phyloP scores from a whole-genome alignment of 306 rosid genomes.

The Sesbania bispinosa region DNA sequence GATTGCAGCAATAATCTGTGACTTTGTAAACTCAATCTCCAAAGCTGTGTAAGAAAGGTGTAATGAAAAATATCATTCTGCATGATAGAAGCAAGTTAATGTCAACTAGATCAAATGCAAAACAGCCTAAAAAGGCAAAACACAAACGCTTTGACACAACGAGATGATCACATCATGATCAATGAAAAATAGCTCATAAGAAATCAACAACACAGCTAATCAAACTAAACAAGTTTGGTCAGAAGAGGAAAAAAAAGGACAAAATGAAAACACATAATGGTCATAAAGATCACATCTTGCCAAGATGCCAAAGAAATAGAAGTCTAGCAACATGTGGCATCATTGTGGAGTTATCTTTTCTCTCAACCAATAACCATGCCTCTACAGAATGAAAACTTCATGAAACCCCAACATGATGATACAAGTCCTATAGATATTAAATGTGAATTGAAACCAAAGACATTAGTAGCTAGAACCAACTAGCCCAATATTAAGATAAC shows the following conservation, averaged over 20 bases:
- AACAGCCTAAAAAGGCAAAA: slow-evolving; percentile 4
- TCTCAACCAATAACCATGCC: neutral
- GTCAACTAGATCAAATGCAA: slow-evolving; percentile 48
- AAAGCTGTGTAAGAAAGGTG: slow-evolving; percentile 76
- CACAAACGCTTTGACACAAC: neutral
- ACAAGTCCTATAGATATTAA: neutral
- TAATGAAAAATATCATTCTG: slow-evolving; percentile 64
- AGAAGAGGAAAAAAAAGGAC: neutral
- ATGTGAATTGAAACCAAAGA: neutral
- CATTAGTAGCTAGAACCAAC: neutral
- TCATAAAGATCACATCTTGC: neutral
- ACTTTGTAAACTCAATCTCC: slow-evolving; percentile 94
- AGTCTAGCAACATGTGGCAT: neutral
- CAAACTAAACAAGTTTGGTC: neutral
- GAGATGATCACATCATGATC: neutral
- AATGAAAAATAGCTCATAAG: too few relatives aligned
- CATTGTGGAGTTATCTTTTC: neutral
- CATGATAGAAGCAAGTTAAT: slow-evolving; percentile 44
- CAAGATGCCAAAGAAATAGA: neutral
- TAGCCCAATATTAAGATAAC: neutral
- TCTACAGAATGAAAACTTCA: neutral
- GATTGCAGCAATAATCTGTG: slow-evolving; percentile 84
- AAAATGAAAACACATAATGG: neutral
- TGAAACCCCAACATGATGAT: neutral
- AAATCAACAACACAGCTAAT: neutral